phyloP scores from a whole-genome alignment of 164 flowering plant genomes.

The Magnolia sinica region DNA sequence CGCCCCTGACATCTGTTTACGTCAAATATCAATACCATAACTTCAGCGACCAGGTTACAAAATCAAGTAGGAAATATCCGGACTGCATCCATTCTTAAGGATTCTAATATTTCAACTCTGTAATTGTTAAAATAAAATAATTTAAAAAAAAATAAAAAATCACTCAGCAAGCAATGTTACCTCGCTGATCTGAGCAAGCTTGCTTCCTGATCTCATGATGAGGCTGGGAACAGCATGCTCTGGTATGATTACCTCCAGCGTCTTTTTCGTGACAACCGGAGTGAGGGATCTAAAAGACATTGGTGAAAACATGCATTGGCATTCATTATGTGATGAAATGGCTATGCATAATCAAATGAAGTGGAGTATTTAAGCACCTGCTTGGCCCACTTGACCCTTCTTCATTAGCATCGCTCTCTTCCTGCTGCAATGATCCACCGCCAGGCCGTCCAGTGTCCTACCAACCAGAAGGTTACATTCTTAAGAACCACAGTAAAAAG shows the following conservation, averaged over 20 bases:
- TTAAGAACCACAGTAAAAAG: background rate
- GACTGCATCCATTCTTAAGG: background rate
- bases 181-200: conserved; percentile 91
- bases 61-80: background rate
- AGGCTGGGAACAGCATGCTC: conserved; percentile 79
- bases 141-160: background rate
- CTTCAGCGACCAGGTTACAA: background rate
- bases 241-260: conserved; percentile 84
- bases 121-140: too few species aligned
- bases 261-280: conserved; percentile 85
- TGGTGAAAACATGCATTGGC: background rate
- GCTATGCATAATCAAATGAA: background rate
- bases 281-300: conserved; percentile 44
- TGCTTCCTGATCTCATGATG: conserved; percentile 65
- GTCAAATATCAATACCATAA: background rate
- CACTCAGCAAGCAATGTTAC: conserved; percentile 28
- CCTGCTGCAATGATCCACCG: conserved; percentile 38
- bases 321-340: background rate
- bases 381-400: conserved; percentile 46
- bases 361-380: conserved; percentile 39
- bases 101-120: background rate
- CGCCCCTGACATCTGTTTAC: conserved; percentile 82
- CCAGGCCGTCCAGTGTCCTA: conserved; percentile 54
- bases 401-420: conserved; percentile 55
- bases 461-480: conserved; percentile 14